These are phyloP conservation scores for Lathyrus aphaca DNA, from an alignment of 306 rosid species.

Conservation along the genomic window DNA sequence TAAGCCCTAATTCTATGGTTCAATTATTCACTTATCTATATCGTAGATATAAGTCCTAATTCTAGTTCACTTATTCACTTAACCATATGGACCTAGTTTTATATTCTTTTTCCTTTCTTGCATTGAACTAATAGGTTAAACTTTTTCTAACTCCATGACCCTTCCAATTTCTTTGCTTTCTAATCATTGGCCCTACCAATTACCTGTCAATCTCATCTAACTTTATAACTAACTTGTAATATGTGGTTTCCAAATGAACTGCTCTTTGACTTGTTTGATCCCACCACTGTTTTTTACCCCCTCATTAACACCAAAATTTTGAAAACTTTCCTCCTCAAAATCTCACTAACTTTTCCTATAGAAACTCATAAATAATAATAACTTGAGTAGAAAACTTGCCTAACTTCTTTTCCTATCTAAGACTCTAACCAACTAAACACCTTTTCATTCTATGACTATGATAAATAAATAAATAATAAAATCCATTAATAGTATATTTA, in stretches of 20 bases:
- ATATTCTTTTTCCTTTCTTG: no score
- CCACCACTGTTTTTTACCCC: not conserved
- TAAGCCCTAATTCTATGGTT: no score
- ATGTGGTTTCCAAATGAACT: conserved; percentile 26
- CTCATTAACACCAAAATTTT: not conserved
- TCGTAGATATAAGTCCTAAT: no score
- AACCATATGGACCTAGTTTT: no score
- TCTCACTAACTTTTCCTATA: conserved; percentile 3
- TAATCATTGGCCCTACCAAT: conserved; percentile 49
- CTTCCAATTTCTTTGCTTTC: conserved; percentile 48
- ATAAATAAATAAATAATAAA: not conserved
- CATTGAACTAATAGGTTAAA: no score
- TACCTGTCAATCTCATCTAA: conserved; percentile 46
- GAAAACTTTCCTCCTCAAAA: conserved; percentile 18
- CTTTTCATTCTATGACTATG: not conserved
- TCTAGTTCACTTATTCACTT: no score
- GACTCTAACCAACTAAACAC: conserved; percentile 13
- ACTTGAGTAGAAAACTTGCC: conserved; percentile 21
- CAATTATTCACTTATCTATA: no score
- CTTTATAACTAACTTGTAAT: conserved; percentile 53
- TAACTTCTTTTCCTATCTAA: conserved; percentile 24
- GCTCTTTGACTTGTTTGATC: conserved; percentile 44
- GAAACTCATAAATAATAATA: conserved; percentile 6
- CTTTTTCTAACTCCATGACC: not conserved
- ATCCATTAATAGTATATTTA: not conserved